Evolutionary conservation across 2,329 filamentous ascomycete species (phyloP).

Genomic region (Epichloe elymi): DNA sequence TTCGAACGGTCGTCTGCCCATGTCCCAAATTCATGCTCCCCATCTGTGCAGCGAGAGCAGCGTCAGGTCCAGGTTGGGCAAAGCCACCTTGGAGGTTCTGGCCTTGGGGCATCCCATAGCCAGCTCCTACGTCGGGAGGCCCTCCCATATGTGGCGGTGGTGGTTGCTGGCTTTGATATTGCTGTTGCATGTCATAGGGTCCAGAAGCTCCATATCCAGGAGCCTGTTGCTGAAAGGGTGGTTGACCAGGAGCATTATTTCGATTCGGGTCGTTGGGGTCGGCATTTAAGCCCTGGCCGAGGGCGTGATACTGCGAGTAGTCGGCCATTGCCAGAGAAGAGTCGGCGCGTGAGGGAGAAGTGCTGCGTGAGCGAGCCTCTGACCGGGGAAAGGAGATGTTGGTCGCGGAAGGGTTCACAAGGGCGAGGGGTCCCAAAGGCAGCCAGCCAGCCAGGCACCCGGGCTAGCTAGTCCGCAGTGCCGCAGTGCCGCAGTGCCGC

Average conservation of each 20-base stretch:
- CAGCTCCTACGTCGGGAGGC: slow-evolving; percentile 7
- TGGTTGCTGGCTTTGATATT: slow-evolving; percentile 3
- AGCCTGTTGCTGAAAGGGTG: slow-evolving; percentile 37
- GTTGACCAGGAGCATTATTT: slow-evolving; percentile 35
- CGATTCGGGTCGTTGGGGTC: slow-evolving; percentile 42
- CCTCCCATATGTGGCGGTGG: neutral
- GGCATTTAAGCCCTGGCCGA: slow-evolving; percentile 40
- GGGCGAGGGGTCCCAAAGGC: slow-evolving; percentile 3
- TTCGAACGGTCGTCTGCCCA: slow-evolving; percentile 39
- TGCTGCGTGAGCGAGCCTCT: slow-evolving; percentile 2
- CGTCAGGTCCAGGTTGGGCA: slow-evolving; percentile 28
- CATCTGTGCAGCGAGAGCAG: slow-evolving; percentile 57
- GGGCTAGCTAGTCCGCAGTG: neutral
- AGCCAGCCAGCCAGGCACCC: neutral
- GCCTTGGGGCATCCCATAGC: slow-evolving; percentile 21
- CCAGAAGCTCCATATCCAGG: slow-evolving; percentile 13
- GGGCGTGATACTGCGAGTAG: slow-evolving; percentile 40
- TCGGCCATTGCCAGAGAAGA: slow-evolving; percentile 36
- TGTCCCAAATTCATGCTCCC: slow-evolving; percentile 56
- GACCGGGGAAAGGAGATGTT: slow-evolving; percentile 1
- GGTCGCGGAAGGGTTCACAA: neutral
- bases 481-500: neutral
- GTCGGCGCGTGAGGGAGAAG: neutral
- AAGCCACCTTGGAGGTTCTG: slow-evolving; percentile 15
- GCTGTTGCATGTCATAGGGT: slow-evolving; percentile 8